Base-by-base conservation (phyloP, 495 filamentous ascomycete genomes). In the Aspergillus avenaceus region DNA sequence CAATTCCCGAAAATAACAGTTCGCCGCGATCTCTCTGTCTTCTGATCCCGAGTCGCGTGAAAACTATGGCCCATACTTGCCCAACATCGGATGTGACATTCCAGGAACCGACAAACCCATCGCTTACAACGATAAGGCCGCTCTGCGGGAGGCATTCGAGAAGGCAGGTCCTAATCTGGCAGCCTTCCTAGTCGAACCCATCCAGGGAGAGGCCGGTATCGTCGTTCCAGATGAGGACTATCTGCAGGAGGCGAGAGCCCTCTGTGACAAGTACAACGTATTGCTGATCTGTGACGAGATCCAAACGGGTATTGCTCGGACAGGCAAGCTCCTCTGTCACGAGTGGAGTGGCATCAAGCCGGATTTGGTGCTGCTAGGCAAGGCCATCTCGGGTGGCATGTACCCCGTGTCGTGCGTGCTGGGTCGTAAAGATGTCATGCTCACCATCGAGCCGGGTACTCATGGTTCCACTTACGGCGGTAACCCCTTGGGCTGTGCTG, bases 211-310 rank as follows among this genome's bases (percentile, higher is more conserved):
- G 71, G 93, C 93, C 2, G 93, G 93, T 32, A 96, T 99, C 23
- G 87, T 97, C 13, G 95, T 99, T 14, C 93, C 93, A 1, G 86
- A 91, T 60, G 88, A 92, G 27, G 83, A 85, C 65, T 99, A 99
- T 69, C 79, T 99, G 13, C 68, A 75, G 50, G 82, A 86, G 54
- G 89, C 87, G n/a, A 80, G 88, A 26, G 84, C 78, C 16, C 82
- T 97, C 18, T 99, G 93, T 77, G 87, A 89, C 67, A 86, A 93
- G 71, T 81, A 97, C 76, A 95, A 96, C 56, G 90, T 91, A 19
- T 82, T 99, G 27, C 65, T 99, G 55, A 96, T 99, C 63, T 96
- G 90, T 64, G 93, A 99, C 63, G 93, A 99, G 81, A 97, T 99
- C 62, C 93, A 99, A 70, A 99, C 95, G 21, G 84, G 92, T 56